A percentile compares a stretch with the other conserved stretches of the same genome.
These are phyloP conservation scores for Teratosphaeria gauchensis DNA, from an alignment of 2,329 filamentous ascomycete genomes.

Conservation along the genomic window DNA sequence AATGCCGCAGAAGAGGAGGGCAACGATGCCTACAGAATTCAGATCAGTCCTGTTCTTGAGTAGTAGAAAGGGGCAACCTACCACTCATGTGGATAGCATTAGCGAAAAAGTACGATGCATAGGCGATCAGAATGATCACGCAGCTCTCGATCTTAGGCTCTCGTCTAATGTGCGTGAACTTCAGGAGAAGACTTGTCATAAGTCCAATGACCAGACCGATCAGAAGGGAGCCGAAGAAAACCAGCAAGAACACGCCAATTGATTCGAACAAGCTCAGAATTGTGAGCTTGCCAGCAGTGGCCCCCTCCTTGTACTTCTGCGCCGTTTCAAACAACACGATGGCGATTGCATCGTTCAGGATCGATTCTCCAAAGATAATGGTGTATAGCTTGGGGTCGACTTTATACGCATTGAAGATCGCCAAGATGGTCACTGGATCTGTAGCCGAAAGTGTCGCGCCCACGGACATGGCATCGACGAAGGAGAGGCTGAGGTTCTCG, in stretches of 20 bases:
- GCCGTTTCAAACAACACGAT: constrained; percentile 98
- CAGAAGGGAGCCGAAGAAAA: constrained; percentile 88
- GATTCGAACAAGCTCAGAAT: constrained; percentile 80
- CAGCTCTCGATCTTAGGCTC: constrained; percentile 97
- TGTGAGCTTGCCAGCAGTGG: constrained; percentile 59
- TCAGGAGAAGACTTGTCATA: constrained; percentile 74
- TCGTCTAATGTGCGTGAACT: constrained; percentile 86
- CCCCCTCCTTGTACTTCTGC: constrained; percentile 76
- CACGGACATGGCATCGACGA: constrained; percentile 93
- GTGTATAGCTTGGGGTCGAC: constrained; percentile 98
- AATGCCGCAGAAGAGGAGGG: constrained; percentile 92
- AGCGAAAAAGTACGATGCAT: constrained; percentile 95
- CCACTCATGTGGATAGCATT: constrained; percentile 94
- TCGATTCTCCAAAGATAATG: constrained; percentile 96
- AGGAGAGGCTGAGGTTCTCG: constrained; percentile 74
- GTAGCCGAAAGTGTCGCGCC: constrained; percentile 94
- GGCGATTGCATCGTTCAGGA: constrained; percentile 94
- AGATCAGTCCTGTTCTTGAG: not conserved
- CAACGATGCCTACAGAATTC: constrained; percentile 66
- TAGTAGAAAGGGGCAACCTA: constrained; percentile 36
- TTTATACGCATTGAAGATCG: constrained; percentile 99
- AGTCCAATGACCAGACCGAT: constrained; percentile 86
- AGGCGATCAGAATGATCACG: constrained; percentile 84
- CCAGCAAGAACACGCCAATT: constrained; percentile 85
- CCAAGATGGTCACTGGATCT: constrained; percentile 92